Percentiles rank a stretch among this genome's conserved stretches.
These are phyloP conservation scores for Nicotiana benthamiana DNA, from an alignment of 257 asterid species.

Conservation along the genomic window DNA sequence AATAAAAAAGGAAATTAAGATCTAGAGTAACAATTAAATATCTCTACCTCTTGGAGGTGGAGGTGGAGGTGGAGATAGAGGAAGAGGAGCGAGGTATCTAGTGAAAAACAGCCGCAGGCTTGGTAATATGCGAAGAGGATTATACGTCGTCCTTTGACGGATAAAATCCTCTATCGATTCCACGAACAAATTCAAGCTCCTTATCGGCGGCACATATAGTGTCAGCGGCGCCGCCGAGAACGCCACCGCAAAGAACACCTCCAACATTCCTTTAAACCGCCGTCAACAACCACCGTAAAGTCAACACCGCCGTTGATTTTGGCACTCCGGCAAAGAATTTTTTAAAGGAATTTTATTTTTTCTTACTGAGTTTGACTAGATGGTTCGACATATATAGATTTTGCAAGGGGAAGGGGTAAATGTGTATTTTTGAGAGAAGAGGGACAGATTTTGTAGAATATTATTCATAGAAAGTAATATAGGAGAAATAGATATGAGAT, in stretches of 20 bases:
- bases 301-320: too few species aligned
- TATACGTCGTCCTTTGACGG: slow-evolving; percentile 13
- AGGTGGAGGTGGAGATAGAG: background rate
- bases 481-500: background rate
- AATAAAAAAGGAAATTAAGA: too few species aligned
- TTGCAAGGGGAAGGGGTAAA: background rate
- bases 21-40: background rate
- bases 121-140: slow-evolving; percentile 9
- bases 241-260: slow-evolving; percentile 27
- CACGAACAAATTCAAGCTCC: slow-evolving; percentile 26
- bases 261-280: slow-evolving; percentile 13
- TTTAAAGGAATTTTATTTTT: background rate
- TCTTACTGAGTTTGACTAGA: background rate
- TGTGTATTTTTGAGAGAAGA: background rate
- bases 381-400: background rate
- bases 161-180: slow-evolving; percentile 22
- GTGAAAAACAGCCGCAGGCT: slow-evolving; percentile 19
- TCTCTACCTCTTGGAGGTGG: background rate
- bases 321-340: too few species aligned
- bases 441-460: background rate
- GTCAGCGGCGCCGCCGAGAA: slow-evolving; percentile 35
- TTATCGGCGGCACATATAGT: slow-evolving; percentile 27
- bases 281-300: too few species aligned
- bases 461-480: background rate
- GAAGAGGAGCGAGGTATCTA: background rate